These are phyloP conservation scores for Heterobasidion occidentale DNA, from an alignment of 1,284 basidiomycete species.

Conservation along the genomic window DNA sequence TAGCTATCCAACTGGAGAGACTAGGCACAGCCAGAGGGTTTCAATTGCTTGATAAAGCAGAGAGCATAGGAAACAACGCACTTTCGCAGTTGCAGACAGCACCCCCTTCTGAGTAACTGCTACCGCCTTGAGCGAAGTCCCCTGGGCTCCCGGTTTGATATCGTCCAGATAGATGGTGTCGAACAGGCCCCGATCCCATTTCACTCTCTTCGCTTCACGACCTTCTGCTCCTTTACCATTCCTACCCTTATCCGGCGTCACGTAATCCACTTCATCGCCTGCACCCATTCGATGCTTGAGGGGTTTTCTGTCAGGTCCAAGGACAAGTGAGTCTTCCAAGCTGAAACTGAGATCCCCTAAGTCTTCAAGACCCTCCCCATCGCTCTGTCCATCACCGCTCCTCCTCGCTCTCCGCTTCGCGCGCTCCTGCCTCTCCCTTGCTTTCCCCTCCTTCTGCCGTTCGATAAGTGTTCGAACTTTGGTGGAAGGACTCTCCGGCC, in stretches of 20 bases:
- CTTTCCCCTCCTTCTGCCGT: slow-evolving; percentile 63
- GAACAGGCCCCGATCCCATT: slow-evolving; percentile 71
- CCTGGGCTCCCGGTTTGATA: slow-evolving; percentile 33
- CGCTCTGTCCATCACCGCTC: slow-evolving; percentile 23
- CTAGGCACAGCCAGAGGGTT: slow-evolving; percentile 26
- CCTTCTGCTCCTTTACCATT: slow-evolving; percentile 20
- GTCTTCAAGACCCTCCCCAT: slow-evolving; percentile 20
- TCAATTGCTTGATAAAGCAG: background rate
- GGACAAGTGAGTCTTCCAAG: slow-evolving; percentile 19
- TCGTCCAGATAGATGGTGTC: slow-evolving; percentile 56
- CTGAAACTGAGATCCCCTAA: slow-evolving; percentile 17
- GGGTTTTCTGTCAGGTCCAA: slow-evolving; percentile 18
- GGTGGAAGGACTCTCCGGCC: slow-evolving; percentile 74
- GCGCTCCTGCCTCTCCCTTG: slow-evolving; percentile 50
- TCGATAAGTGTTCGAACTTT: slow-evolving; percentile 69
- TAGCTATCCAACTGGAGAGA: slow-evolving; percentile 59
- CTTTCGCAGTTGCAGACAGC: slow-evolving; percentile 59
- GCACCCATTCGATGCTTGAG: slow-evolving; percentile 49
- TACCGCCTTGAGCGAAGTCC: slow-evolving; percentile 25
- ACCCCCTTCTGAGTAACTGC: slow-evolving; percentile 47
- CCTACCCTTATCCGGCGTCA: slow-evolving; percentile 45
- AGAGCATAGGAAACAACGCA: slow-evolving; percentile 15
- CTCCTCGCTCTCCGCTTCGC: slow-evolving; percentile 54
- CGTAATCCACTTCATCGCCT: slow-evolving; percentile 80
- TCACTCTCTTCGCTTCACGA: slow-evolving; percentile 49